Conservation (phyloP, 2,329 filamentous ascomycete species). For the Fusarium succisae region DNA sequence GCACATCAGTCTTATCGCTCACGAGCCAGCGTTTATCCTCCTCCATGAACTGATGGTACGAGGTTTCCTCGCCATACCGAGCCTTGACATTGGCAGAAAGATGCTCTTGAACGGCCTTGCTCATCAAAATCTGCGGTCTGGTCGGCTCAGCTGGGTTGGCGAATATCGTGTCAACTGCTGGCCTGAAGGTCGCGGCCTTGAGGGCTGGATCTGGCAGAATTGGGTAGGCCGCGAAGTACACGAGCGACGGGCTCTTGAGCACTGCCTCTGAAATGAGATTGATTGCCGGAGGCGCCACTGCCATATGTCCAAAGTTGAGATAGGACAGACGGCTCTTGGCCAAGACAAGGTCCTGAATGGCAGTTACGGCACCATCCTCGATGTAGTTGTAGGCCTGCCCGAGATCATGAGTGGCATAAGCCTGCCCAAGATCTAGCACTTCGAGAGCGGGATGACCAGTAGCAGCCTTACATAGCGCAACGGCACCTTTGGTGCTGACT, state of each 20-base stretch:
- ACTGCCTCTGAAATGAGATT: constrained; percentile 44
- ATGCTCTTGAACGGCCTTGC: constrained; percentile 45
- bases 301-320: constrained; percentile 54
- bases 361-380: constrained; percentile 48
- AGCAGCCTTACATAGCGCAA: constrained; percentile 51
- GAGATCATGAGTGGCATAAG: constrained; percentile 57
- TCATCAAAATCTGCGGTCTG: constrained; percentile 39
- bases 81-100: constrained; percentile 46
- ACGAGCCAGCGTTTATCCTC: constrained; percentile 53
- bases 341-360: constrained; percentile 48
- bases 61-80: constrained; percentile 45
- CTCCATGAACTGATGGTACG: constrained; percentile 46
- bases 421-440: constrained; percentile 56
- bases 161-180: constrained; percentile 42
- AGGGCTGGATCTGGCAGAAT: constrained; percentile 46
- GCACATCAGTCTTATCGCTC: constrained; percentile 51
- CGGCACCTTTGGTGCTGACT: constrained; percentile 51
- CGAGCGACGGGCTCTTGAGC: constrained; percentile 44
- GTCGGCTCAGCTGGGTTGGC: constrained; percentile 37
- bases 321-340: constrained; percentile 49
- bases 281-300: constrained; percentile 44
- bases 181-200: constrained; percentile 42
- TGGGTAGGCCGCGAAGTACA: constrained; percentile 51
- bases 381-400: constrained; percentile 59
- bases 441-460: constrained; percentile 48